Conservation (phyloP, 108 stramenopile genomes). For the Skeletonema costatum region DNA sequence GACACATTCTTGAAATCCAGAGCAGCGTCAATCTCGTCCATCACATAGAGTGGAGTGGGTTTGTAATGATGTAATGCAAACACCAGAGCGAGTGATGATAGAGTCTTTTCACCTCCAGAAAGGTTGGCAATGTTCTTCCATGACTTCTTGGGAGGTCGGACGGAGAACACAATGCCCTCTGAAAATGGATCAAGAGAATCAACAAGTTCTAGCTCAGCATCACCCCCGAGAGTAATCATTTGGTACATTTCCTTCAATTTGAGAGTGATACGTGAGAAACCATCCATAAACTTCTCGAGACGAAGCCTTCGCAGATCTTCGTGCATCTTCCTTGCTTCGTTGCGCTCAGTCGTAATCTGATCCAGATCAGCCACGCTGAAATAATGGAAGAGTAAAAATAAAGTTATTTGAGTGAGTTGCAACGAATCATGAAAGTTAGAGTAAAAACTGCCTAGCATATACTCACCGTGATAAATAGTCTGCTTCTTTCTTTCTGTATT, state of each 20-base stretch:
- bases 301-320: constrained; percentile 94
- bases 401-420: neutral
- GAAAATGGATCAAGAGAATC: constrained; percentile 99
- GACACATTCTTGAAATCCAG: constrained; percentile 99
- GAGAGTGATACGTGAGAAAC: constrained; percentile 94
- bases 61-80: constrained; percentile 99
- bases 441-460: neutral
- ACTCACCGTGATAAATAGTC: constrained; percentile 86
- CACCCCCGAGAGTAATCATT: constrained; percentile 99
- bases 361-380: constrained; percentile 90
- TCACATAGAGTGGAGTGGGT: constrained; percentile 99
- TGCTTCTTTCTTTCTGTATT: constrained; percentile 91
- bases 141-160: constrained; percentile 98
- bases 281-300: constrained; percentile 99
- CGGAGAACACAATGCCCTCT: constrained; percentile 97
- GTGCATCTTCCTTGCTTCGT: constrained; percentile 77
- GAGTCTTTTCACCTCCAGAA: constrained; percentile 98
- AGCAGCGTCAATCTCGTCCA: constrained; percentile 99
- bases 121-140: constrained; percentile 99
- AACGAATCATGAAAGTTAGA: neutral
- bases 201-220: constrained; percentile 98
- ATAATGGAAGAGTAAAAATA: neutral
- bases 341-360: constrained; percentile 84
- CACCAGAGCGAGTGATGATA: constrained; percentile 97
- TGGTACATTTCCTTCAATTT: constrained; percentile 99